Evolutionary conservation across 2,329 filamentous ascomycete species (phyloP).

Genomic region (Dothideomycetes sp.): DNA sequence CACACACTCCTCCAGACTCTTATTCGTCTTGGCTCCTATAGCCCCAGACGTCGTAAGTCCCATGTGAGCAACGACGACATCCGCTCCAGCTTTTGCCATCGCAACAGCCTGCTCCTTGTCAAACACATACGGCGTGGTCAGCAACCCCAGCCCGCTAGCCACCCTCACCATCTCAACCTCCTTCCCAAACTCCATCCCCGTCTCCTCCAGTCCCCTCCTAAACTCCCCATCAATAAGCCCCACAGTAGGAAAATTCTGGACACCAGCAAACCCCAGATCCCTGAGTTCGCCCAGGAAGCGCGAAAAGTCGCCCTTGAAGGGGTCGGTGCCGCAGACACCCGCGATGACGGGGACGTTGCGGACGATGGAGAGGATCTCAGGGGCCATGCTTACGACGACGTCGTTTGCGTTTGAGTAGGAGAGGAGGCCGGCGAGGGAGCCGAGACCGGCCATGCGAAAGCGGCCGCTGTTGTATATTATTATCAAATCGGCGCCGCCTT

Average conservation of each 20-base stretch:
- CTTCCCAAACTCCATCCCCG: slow-evolving; percentile 55
- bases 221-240: slow-evolving; percentile 60
- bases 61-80: slow-evolving; percentile 59
- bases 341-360: slow-evolving; percentile 54
- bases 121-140: slow-evolving; percentile 64
- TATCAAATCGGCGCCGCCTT: slow-evolving; percentile 57
- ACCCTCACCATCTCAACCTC: slow-evolving; percentile 56
- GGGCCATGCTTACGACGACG: slow-evolving; percentile 58
- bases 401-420: slow-evolving; percentile 62
- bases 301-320: slow-evolving; percentile 51
- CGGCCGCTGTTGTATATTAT: slow-evolving; percentile 63
- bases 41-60: slow-evolving; percentile 54
- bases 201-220: slow-evolving; percentile 57
- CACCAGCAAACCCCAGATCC: slow-evolving; percentile 53
- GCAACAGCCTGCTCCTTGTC: slow-evolving; percentile 46
- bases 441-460: slow-evolving; percentile 62
- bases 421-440: slow-evolving; percentile 59
- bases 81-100: slow-evolving; percentile 56
- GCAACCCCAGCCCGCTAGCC: slow-evolving; percentile 48
- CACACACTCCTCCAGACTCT: slow-evolving; percentile 54
- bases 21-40: slow-evolving; percentile 52
- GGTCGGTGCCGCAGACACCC: slow-evolving; percentile 61
- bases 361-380: slow-evolving; percentile 56
- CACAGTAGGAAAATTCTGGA: slow-evolving; percentile 66
- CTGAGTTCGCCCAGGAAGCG: slow-evolving; percentile 50